phyloP scores from a whole-genome alignment of 305 asterid genomes.

The Withania somnifera region DNA sequence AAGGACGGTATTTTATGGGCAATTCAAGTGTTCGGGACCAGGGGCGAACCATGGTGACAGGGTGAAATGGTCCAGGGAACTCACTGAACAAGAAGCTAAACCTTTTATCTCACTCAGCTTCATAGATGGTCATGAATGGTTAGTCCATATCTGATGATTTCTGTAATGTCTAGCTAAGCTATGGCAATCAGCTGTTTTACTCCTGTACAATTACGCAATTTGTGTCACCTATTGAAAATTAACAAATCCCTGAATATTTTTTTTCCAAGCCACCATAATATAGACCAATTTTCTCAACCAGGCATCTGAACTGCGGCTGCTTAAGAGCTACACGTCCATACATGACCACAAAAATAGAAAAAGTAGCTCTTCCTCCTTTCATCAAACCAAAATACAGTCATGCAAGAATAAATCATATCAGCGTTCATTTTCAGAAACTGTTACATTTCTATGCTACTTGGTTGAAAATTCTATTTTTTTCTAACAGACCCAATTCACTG shows the following conservation, averaged over 20 bases:
- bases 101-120: slow-evolving; percentile 74
- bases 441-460: background rate
- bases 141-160: slow-evolving; percentile 21
- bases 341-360: background rate
- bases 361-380: background rate
- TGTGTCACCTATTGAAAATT: background rate
- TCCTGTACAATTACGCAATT: background rate
- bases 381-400: background rate
- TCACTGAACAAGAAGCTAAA: slow-evolving; percentile 54
- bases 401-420: background rate
- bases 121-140: slow-evolving; percentile 81
- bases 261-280: background rate
- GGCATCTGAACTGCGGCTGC: background rate
- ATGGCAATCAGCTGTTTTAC: background rate
- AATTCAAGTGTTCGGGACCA: slow-evolving; percentile 81
- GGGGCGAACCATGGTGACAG: slow-evolving; percentile 64
- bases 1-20: slow-evolving; percentile 87
- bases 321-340: background rate
- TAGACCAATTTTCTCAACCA: background rate
- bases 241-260: background rate
- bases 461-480: background rate
- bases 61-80: slow-evolving; percentile 83
- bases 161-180: background rate
- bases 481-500: background rate
- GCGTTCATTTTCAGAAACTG: background rate